A percentile compares a stretch with the other conserved stretches of the same genome.
Conservation (phyloP, 352 stramenopile species). For the Pelagophyceae sp. region DNA sequence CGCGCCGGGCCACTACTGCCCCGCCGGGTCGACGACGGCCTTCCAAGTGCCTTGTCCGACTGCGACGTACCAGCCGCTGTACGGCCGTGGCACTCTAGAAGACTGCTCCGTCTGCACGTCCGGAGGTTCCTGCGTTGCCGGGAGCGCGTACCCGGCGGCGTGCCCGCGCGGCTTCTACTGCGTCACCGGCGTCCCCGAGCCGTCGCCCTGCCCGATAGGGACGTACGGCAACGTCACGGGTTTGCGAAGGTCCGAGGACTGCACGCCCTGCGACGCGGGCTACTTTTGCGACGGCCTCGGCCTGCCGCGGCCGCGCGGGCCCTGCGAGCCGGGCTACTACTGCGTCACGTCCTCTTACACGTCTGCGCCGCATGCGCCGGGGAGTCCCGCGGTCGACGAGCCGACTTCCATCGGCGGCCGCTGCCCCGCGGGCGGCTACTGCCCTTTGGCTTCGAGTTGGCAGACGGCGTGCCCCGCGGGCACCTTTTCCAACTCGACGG, state of each 20-base stretch:
- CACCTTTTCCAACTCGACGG: constrained; percentile 39
- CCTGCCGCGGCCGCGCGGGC: constrained; percentile 60
- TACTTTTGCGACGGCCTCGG: constrained; percentile 76
- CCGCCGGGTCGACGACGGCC: constrained; percentile 50
- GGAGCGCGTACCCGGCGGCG: constrained; percentile 44
- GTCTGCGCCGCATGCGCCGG: constrained; percentile 59
- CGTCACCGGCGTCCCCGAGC: constrained; percentile 28
- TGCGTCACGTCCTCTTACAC: constrained; percentile 73
- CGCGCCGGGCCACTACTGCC: constrained; percentile 69
- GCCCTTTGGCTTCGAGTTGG: constrained; percentile 48
- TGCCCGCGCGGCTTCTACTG: constrained; percentile 67
- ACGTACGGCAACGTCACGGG: constrained; percentile 68
- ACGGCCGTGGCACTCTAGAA: constrained; percentile 51
- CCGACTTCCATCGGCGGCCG: constrained; percentile 23
- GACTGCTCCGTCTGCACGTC: constrained; percentile 49
- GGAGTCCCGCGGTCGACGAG: constrained; percentile 24
- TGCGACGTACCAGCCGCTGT: constrained; percentile 41
- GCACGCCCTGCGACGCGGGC: constrained; percentile 64
- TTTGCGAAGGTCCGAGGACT: constrained; percentile 67
- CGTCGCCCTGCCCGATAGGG: constrained; percentile 38
- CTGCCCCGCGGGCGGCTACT: constrained; percentile 52
- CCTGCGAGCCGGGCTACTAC: constrained; percentile 75
- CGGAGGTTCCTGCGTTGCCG: constrained; percentile 39
- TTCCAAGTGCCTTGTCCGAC: constrained; percentile 47
- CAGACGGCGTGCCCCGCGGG: constrained; percentile 49